Evolutionary conservation across 148 eudicot species (phyloP), one percentile per base, ranked within the genome.

Genomic region (Persicaria tinctoria): DNA sequence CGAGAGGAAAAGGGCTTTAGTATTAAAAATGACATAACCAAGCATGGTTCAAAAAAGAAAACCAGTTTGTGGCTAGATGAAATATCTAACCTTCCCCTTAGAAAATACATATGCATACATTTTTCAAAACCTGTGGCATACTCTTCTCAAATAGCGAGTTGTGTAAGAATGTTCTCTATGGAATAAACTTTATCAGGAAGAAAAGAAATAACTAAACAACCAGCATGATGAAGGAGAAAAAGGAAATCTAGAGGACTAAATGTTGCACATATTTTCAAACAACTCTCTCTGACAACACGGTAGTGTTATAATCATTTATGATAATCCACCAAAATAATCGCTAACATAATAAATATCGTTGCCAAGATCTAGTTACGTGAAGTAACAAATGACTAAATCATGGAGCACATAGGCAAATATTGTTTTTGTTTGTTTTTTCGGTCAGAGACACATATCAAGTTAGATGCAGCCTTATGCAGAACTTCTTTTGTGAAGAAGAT

Each of bases 101-200:
- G 74, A 66, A 83, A 85, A 76, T 82, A 85, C 88, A 85, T 85
- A 41, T 83, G 84, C 70, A 83, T n/a, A n/a, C n/a, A n/a, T n/a
- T n/a, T n/a, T n/a, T n/a, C 54, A 51, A 9, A 51, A 51, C 13
- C 0, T 3, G 13, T 51, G 13, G 8, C 13, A 8, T 51, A 51
- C 13, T 51, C 54, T 8, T 51, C 14, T 8, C 13, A 51, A 9
- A 51, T 51, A 51, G 14, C 8, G 13, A 23, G 27, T 23, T 23
- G 27, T 23, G 13, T 2, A 51, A 3, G 13, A 51, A 9, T 51
- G 10, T 51, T 11, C 54, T 12, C 0, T 51, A 51, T 51, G 54
- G 54, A 51, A 14, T 9, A 51, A 51, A 51, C 54, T 14, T 51
- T 8, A 14, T 51, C 13, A 51, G 54, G 54, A 51, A 51, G 54